Percentiles rank a stretch among this genome's conserved stretches.
Evolutionary conservation across 2,329 filamentous ascomycete genomes (phyloP).

Genomic region (Cordyceps cicadae): DNA sequence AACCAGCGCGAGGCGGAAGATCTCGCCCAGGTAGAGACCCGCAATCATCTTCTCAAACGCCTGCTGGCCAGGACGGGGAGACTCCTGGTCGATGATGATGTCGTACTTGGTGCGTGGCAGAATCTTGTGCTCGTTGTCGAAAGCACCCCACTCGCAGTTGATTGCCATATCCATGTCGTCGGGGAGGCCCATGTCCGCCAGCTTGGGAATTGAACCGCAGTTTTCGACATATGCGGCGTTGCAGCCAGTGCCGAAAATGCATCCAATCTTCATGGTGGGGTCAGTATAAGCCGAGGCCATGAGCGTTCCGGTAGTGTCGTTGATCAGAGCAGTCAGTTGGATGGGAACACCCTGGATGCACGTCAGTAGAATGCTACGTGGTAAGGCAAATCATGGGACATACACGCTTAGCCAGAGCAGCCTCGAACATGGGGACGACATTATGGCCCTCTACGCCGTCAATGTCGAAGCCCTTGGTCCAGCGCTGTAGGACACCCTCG

Average conservation of each 20-base stretch:
- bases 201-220: slow-evolving; percentile 83
- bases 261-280: slow-evolving; percentile 82
- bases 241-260: slow-evolving; percentile 97
- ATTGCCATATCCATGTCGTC: slow-evolving; percentile 82
- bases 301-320: slow-evolving; percentile 94
- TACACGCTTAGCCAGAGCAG: slow-evolving; percentile 55
- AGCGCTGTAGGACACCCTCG: slow-evolving; percentile 83
- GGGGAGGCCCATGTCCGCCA: slow-evolving; percentile 82
- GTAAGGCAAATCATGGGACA: slow-evolving; percentile 1
- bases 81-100: slow-evolving; percentile 79
- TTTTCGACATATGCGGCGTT: slow-evolving; percentile 98
- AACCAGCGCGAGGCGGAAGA: slow-evolving; percentile 80
- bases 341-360: slow-evolving; percentile 69
- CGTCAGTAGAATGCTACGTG: not conserved
- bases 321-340: slow-evolving; percentile 87
- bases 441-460: slow-evolving; percentile 83
- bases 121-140: slow-evolving; percentile 87
- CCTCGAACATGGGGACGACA: slow-evolving; percentile 81
- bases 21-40: slow-evolving; percentile 86
- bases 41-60: slow-evolving; percentile 98
- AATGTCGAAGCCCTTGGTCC: slow-evolving; percentile 98
- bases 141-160: slow-evolving; percentile 96
- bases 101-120: slow-evolving; percentile 83
- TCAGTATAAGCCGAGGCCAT: slow-evolving; percentile 98
- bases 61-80: slow-evolving; percentile 87